Evolutionary conservation across 2,329 filamentous ascomycete species (phyloP).

Genomic region (Alternaria consortialis): DNA sequence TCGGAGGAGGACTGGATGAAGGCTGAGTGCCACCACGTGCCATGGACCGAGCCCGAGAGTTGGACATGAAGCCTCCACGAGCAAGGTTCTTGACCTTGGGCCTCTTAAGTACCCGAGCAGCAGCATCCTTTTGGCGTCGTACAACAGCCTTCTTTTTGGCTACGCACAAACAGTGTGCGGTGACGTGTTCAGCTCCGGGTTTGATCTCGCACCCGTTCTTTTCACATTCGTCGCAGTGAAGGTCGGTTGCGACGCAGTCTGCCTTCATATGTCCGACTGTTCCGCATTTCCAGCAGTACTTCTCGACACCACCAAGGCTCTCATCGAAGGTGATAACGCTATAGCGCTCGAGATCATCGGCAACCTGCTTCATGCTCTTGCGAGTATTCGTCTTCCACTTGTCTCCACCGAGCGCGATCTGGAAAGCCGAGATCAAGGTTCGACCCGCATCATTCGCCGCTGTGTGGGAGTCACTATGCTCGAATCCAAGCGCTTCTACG

Average conservation of each 20-base stretch:
- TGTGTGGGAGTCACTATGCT: constrained; percentile 31
- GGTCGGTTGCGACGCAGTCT: constrained; percentile 5
- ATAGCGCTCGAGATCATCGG: constrained; percentile 11
- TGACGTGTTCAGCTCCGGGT: constrained; percentile 12
- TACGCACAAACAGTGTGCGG: constrained; percentile 12
- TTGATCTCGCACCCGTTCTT: background rate
- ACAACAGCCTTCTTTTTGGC: background rate
- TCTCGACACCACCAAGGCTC: constrained; percentile 11
- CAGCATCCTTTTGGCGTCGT: constrained; percentile 6
- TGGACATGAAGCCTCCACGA: background rate
- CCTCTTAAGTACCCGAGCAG: background rate
- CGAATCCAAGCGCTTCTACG: constrained; percentile 18
- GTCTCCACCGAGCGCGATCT: constrained; percentile 17
- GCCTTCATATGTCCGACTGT: constrained; percentile 11
- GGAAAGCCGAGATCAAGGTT: constrained; percentile 35
- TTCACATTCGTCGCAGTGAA: constrained; percentile 18
- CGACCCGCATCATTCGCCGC: constrained; percentile 33
- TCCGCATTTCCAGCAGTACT: constrained; percentile 25
- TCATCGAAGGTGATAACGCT: constrained; percentile 12
- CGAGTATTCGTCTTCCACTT: background rate
- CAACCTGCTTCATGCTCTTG: constrained; percentile 12
- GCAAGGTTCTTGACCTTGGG: background rate
- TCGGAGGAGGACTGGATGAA: background rate
- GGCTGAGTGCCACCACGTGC: background rate
- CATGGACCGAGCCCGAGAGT: background rate